Base-by-base conservation (phyloP, 176 grass and related monocot genomes). In the bread wheat (Triticum aestivum) region DNA sequence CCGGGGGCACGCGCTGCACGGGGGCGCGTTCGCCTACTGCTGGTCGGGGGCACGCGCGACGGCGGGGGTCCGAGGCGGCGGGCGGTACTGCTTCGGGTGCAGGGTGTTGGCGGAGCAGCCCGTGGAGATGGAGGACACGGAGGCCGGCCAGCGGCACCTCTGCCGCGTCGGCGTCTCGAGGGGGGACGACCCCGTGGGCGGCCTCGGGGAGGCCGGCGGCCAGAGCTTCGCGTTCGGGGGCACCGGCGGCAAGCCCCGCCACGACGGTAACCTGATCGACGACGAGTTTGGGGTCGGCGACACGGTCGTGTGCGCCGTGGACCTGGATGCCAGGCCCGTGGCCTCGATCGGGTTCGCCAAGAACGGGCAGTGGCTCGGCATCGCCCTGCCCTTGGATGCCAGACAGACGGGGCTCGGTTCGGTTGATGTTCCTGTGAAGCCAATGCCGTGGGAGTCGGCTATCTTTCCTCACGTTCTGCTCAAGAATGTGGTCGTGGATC, bases 31-130 rank as follows among this genome's bases (percentile, higher is more conserved):
- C 62, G 87, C 87, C 32, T 94, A 91, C 78, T 89, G 87, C 81
- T 91, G 92, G 92, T 94, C 92, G 4, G 92, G 92, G 11, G 87
- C 89, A 65, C 84, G 92, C 44, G 85, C 89, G 15, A 87, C 37
- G 69, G n/a, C n/a, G n/a, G n/a, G n/a, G n/a, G n/a, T n/a, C n/a
- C n/a, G n/a, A n/a, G n/a, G n/a, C n/a, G n/a, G 92, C 65, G 89
- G 92, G 82, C 63, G 42, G 85, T 92, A 94, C 70, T 90, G 92
- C 68, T 94, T 92, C 71, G 90, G 92, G 20, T 94, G 92, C 85
- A 80, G 44, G 34, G 73, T 94, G 9, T 49, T 90, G 65, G 83
- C 87, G n/a, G 82, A 88, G 85, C 87, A 92, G 75, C 12, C 45
- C 18, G 92, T 92, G 79, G 90, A 88, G 78, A 90, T 92, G 92